Evolutionary conservation across 2,329 filamentous ascomycete genomes (phyloP).

Genomic region (Paramyrothecium roridum): DNA sequence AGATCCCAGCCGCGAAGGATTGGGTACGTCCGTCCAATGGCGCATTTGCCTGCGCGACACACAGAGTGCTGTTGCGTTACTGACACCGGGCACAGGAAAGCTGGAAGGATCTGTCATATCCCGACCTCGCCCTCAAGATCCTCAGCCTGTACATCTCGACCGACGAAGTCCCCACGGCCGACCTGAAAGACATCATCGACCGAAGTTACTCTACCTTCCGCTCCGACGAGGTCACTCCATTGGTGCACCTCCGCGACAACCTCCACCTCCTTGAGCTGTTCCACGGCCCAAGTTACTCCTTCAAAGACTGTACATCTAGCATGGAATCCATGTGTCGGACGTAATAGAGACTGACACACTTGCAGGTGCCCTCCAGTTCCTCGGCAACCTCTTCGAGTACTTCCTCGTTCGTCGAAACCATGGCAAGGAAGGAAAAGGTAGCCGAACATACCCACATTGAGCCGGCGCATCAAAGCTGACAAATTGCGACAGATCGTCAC

Average conservation of each 20-base stretch:
- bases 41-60: not conserved
- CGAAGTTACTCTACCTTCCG: conserved; percentile 90
- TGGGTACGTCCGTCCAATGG: conserved; percentile 54
- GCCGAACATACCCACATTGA: conserved; percentile 8
- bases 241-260: conserved; percentile 71
- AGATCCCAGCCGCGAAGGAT: conserved; percentile 62
- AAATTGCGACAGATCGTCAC: conserved; percentile 54
- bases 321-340: not conserved
- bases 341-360: not conserved
- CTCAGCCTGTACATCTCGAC: conserved; percentile 84
- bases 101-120: conserved; percentile 77
- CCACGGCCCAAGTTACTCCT: conserved; percentile 92
- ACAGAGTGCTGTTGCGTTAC: not conserved
- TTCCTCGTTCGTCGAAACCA: conserved; percentile 73
- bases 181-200: conserved; percentile 79
- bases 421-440: conserved; percentile 59
- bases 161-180: conserved; percentile 74
- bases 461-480: conserved; percentile 12
- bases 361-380: conserved; percentile 71
- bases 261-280: conserved; percentile 90
- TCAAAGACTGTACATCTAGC: conserved; percentile 73
- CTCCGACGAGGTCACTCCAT: conserved; percentile 70
- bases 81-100: conserved; percentile 38
- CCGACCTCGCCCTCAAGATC: conserved; percentile 79
- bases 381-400: conserved; percentile 95